Evolutionary conservation across 352 stramenopile species (phyloP).

Genomic region (Globisporangium orthogonon): DNA sequence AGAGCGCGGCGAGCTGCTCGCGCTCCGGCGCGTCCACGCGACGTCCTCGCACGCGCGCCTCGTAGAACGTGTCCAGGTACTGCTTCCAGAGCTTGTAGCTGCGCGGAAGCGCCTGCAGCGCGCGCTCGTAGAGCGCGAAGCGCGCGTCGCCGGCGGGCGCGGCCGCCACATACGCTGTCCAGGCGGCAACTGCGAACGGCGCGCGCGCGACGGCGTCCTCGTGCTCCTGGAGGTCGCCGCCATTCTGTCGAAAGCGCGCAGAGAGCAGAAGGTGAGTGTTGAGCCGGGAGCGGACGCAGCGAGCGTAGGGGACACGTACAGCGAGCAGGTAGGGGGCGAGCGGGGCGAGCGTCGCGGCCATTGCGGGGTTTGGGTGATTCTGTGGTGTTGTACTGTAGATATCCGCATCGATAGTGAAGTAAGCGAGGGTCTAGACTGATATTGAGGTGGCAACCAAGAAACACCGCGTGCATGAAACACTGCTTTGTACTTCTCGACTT

Average conservation of each 20-base stretch:
- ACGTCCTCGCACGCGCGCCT: constrained; percentile 50
- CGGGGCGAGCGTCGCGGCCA: neutral
- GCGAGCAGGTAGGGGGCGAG: neutral
- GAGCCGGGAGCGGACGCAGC: neutral
- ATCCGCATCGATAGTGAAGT: neutral
- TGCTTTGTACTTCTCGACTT: neutral
- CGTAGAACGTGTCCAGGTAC: constrained; percentile 74
- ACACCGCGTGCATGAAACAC: no score
- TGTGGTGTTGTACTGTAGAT: neutral
- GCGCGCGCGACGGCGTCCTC: constrained; percentile 85
- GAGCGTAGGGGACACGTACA: neutral
- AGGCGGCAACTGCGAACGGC: constrained; percentile 82
- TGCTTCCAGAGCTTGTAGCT: constrained; percentile 96
- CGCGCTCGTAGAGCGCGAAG: constrained; percentile 82
- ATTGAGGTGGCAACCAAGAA: no score
- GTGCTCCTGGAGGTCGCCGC: constrained; percentile 28
- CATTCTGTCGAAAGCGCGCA: neutral
- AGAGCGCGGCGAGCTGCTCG: constrained; percentile 38
- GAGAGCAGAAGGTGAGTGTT: neutral
- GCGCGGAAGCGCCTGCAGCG: constrained; percentile 74
- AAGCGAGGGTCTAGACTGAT: neutral
- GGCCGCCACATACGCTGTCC: constrained; percentile 56
- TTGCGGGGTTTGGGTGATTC: neutral
- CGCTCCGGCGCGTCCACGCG: constrained; percentile 47
- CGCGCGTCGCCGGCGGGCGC: constrained; percentile 17